phyloP scores from a whole-genome alignment of 805 yeast genomes.

The Sugiyamaella qingdaonensis region DNA sequence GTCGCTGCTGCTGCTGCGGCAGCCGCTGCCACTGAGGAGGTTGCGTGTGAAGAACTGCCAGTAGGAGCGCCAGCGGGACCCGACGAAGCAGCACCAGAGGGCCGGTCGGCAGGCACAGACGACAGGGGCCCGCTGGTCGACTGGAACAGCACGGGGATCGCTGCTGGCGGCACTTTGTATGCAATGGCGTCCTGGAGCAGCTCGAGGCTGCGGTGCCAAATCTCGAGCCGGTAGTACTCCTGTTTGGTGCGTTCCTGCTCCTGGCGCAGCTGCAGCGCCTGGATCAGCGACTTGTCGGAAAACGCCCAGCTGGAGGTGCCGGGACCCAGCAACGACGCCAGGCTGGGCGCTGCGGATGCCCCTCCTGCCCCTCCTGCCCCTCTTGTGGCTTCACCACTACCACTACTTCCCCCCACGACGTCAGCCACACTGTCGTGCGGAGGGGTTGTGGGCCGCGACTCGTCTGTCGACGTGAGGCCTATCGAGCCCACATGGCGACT shows the following conservation, averaged over 20 bases:
- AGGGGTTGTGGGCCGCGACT: background rate
- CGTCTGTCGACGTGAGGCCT: background rate
- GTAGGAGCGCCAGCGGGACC: constrained; percentile 5
- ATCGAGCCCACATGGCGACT: background rate
- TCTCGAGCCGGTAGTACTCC: constrained; percentile 65
- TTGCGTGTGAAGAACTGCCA: constrained; percentile 3
- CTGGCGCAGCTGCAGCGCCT: constrained; percentile 54
- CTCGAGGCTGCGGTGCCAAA: constrained; percentile 54
- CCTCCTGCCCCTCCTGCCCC: too few relatives aligned
- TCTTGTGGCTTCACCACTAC: background rate
- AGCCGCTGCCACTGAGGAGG: constrained; percentile 14
- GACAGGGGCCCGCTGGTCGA: constrained; percentile 14
- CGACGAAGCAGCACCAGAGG: background rate
- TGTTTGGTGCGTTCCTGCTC: constrained; percentile 84
- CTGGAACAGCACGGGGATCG: constrained; percentile 57
- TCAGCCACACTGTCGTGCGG: background rate
- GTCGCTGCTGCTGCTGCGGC: constrained; percentile 18
- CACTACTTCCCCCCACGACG: background rate
- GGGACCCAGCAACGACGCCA: constrained; percentile 46
- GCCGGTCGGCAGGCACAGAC: constrained; percentile 1
- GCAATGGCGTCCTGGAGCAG: constrained; percentile 56
- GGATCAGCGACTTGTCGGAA: constrained; percentile 53
- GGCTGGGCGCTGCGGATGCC: constrained; percentile 4
- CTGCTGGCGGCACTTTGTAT: constrained; percentile 58
- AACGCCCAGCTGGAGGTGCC: constrained; percentile 50